phyloP scores from a whole-genome alignment of 75 land plant genomes.

The Sequoiadendron giganteum region DNA sequence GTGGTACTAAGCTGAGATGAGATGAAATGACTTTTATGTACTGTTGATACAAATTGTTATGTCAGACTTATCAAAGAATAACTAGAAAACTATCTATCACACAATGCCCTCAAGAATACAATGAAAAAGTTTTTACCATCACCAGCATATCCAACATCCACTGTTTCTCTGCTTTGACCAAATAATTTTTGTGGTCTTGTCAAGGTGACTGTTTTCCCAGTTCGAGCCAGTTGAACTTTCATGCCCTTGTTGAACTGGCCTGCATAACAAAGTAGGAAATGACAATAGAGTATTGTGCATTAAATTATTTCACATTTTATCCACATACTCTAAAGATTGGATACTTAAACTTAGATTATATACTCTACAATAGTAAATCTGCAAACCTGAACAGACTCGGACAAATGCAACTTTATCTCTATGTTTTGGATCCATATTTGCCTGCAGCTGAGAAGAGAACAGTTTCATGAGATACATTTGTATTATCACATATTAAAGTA shows the following conservation, averaged over 20 bases:
- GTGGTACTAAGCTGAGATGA: neutral
- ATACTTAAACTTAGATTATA: neutral
- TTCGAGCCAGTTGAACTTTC: constrained; percentile 54
- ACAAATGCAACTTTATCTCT: constrained; percentile 61
- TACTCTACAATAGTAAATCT: neutral
- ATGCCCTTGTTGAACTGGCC: constrained; percentile 52
- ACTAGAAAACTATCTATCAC: neutral
- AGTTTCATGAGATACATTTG: neutral
- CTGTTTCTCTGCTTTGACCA: constrained; percentile 45
- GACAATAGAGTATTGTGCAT: neutral
- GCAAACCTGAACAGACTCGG: constrained; percentile 51
- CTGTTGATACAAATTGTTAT: neutral
- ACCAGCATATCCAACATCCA: constrained; percentile 52
- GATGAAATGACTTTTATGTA: neutral
- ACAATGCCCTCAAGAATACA: neutral
- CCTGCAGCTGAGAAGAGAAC: constrained; percentile 39
- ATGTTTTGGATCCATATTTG: constrained; percentile 62
- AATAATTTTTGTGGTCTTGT: constrained; percentile 62
- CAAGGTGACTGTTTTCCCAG: constrained; percentile 42
- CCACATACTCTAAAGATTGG: neutral
- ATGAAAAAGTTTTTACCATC: constrained; percentile 30
- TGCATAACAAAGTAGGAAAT: constrained; percentile 13
- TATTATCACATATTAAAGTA: neutral
- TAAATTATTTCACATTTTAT: neutral
- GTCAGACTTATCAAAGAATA: neutral